These are phyloP conservation scores for Harrya chromipes DNA, from an alignment of 768 basidiomycete species.

Conservation along the genomic window DNA sequence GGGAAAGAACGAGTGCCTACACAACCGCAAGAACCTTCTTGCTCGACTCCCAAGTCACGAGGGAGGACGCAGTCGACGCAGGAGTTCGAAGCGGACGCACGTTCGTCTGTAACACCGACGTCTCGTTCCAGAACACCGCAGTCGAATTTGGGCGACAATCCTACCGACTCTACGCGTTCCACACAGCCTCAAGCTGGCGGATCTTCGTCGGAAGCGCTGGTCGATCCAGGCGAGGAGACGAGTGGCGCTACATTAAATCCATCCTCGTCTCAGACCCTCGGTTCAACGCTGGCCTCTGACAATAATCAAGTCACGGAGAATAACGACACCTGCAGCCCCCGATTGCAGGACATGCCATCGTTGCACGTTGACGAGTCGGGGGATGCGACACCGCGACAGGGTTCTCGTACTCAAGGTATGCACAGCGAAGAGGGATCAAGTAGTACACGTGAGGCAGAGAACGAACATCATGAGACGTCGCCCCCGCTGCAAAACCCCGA, in stretches of 20 bases:
- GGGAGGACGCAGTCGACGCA: slow-evolving; percentile 10
- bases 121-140: slow-evolving; percentile 18
- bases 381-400: slow-evolving; percentile 19
- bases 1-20: slow-evolving; percentile 17
- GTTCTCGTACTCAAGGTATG: slow-evolving; percentile 1
- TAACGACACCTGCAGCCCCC: background rate
- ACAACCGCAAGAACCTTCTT: slow-evolving; percentile 3
- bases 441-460: background rate
- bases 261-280: slow-evolving; percentile 4
- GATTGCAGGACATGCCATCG: background rate
- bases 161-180: background rate
- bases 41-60: slow-evolving; percentile 4
- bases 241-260: background rate
- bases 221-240: slow-evolving; percentile 23
- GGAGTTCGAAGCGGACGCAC: slow-evolving; percentile 2
- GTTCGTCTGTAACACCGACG: slow-evolving; percentile 1
- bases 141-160: slow-evolving; percentile 9
- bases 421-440: background rate
- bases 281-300: slow-evolving; percentile 3
- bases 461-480: slow-evolving; percentile 9
- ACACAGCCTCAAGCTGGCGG: background rate
- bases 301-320: background rate
- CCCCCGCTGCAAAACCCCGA: slow-evolving; percentile 5
- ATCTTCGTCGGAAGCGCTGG: slow-evolving; percentile 7
- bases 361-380: slow-evolving; percentile 3